These are phyloP conservation scores for Hyaloscypha finlandica DNA, from an alignment of 495 filamentous ascomycete species.

Conservation along the genomic window DNA sequence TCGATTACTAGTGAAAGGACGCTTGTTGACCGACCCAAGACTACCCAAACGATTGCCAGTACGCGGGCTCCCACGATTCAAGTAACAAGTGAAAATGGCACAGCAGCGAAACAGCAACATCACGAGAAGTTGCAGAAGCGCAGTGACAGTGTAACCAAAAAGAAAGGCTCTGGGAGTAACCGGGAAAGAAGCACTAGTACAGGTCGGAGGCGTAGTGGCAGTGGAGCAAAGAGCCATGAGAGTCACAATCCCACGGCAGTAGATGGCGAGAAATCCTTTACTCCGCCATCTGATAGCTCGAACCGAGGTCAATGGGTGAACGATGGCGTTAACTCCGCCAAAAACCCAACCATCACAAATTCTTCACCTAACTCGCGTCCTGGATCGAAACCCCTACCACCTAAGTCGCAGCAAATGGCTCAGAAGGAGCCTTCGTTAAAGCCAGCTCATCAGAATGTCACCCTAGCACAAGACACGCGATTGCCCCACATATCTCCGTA, in stretches of 20 bases:
- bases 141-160: conserved; percentile 34
- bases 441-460: conserved; percentile 58
- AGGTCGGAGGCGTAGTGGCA: conserved; percentile 4
- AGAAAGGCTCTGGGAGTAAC: conserved; percentile 6
- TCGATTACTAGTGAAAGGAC: conserved; percentile 34
- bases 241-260: conserved; percentile 33
- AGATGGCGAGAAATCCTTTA: conserved; percentile 43
- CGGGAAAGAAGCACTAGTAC: conserved; percentile 28
- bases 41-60: conserved; percentile 43
- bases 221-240: neutral
- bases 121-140: conserved; percentile 51
- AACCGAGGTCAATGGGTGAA: conserved; percentile 13
- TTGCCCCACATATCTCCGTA: conserved; percentile 72
- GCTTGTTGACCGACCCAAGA: conserved; percentile 44
- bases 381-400: conserved; percentile 36
- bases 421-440: conserved; percentile 46
- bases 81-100: conserved; percentile 46
- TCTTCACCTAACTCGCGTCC: conserved; percentile 23
- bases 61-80: conserved; percentile 48
- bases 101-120: conserved; percentile 23
- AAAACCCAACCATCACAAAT: neutral
- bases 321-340: neutral
- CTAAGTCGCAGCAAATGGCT: conserved; percentile 49
- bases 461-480: conserved; percentile 81
- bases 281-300: conserved; percentile 36